A percentile compares a stretch with the other conserved stretches of the same genome.
phyloP scores from a whole-genome alignment of 345 rosid genomes.

The Aquilaria sinensis region DNA sequence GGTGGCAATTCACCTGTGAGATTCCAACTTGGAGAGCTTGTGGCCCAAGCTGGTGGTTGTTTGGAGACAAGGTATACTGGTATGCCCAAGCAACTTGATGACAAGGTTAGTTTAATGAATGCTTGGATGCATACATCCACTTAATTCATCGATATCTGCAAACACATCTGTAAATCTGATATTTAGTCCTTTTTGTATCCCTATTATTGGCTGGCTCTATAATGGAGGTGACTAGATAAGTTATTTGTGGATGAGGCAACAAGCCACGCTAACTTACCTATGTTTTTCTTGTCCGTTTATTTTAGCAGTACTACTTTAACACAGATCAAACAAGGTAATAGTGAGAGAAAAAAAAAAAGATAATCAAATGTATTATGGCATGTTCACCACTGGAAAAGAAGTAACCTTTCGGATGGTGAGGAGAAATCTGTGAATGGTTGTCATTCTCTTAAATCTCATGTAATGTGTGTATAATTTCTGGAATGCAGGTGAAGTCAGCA shows the following conservation, averaged over 20 bases:
- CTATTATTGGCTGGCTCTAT: neutral
- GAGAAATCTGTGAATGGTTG: too few species aligned
- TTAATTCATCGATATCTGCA: neutral
- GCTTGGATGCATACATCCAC: neutral
- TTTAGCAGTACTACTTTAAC: too few species aligned
- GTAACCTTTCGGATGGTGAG: too few species aligned
- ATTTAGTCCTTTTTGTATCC: neutral
- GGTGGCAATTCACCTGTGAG: neutral
- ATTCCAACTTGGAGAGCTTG: constrained; percentile 13
- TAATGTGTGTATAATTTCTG: constrained; percentile 1
- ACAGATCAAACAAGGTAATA: too few species aligned
- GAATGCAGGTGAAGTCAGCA: constrained; percentile 17
- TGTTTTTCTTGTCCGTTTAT: too few species aligned
- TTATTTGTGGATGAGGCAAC: neutral
- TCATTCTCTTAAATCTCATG: neutral
- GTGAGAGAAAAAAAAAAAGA: too few species aligned
- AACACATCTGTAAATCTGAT: neutral
- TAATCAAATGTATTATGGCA: too few species aligned
- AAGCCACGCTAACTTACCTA: too few species aligned
- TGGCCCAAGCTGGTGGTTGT: constrained; percentile 6
- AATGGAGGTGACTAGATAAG: neutral
- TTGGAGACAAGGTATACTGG: constrained; percentile 5
- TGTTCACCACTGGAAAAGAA: too few species aligned
- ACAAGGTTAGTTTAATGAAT: constrained; percentile 27
- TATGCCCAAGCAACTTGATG: constrained; percentile 11